Evolutionary conservation across 1,284 basidiomycete genomes (phyloP).

Genomic region (Amylostereum areolatum): DNA sequence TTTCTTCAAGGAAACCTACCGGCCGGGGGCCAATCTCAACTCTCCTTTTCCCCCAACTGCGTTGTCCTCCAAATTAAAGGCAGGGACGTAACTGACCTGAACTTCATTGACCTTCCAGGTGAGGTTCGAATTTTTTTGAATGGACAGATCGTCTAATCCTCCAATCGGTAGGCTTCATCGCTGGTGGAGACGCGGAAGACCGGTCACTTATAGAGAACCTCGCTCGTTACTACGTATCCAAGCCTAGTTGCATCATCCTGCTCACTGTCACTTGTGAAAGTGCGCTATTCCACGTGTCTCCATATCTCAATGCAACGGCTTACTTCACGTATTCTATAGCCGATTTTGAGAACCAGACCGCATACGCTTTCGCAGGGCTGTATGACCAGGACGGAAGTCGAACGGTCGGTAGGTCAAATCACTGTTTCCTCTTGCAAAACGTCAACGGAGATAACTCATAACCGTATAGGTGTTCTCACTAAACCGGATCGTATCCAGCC

Average conservation of each 20-base stretch:
- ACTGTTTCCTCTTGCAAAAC: background rate
- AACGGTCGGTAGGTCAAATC: conserved; percentile 50
- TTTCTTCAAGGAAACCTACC: conserved; percentile 37
- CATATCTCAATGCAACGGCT: background rate
- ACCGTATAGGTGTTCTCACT: conserved; percentile 60
- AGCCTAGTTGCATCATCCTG: conserved; percentile 61
- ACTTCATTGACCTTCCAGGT: conserved; percentile 49
- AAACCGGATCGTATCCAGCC: conserved; percentile 65
- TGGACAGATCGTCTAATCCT: conserved; percentile 54
- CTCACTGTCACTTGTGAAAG: conserved; percentile 69
- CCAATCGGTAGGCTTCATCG: conserved; percentile 43
- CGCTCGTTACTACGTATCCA: conserved; percentile 54
- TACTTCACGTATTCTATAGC: conserved; percentile 30
- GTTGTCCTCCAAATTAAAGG: conserved; percentile 46
- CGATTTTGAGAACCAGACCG: conserved; percentile 70
- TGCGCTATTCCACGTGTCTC: conserved; percentile 24
- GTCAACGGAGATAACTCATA: background rate
- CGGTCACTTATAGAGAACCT: conserved; percentile 56
- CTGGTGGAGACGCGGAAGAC: conserved; percentile 44
- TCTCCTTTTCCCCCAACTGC: conserved; percentile 51
- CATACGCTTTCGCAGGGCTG: conserved; percentile 48
- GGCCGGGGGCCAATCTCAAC: conserved; percentile 15
- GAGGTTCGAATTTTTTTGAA: conserved; percentile 21
- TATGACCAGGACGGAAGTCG: conserved; percentile 54
- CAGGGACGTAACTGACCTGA: conserved; percentile 36